phyloP scores from a whole-genome alignment of 495 filamentous ascomycete genomes.

The Talaromyces thailandensis region DNA sequence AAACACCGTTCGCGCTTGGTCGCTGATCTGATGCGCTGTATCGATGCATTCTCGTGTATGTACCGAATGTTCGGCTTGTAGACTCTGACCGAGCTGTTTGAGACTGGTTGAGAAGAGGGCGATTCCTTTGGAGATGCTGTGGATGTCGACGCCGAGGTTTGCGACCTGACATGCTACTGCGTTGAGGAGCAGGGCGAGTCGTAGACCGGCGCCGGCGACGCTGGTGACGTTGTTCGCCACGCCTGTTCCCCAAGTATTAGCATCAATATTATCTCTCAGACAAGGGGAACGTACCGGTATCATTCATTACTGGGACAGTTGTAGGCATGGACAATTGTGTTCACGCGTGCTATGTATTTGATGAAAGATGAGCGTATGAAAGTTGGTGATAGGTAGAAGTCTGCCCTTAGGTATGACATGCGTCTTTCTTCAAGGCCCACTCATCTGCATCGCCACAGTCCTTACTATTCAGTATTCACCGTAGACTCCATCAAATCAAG shows the following conservation, averaged over 20 bases:
- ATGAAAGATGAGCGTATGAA: neutral
- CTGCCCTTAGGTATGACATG: neutral
- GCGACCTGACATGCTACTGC: conserved; percentile 34
- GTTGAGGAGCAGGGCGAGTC: conserved; percentile 35
- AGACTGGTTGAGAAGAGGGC: conserved; percentile 35
- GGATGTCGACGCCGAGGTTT: conserved; percentile 33
- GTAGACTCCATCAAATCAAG: neutral
- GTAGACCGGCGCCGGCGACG: conserved; percentile 33
- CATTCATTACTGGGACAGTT: conserved; percentile 1
- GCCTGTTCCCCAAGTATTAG: neutral
- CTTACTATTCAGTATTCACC: too few species aligned
- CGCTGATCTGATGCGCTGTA: conserved; percentile 31
- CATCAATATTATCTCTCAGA: neutral
- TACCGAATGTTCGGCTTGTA: conserved; percentile 20
- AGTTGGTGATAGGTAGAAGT: neutral
- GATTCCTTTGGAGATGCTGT: conserved; percentile 36
- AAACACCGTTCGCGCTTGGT: conserved; percentile 31
- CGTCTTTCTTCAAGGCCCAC: neutral
- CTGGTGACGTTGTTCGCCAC: conserved; percentile 16
- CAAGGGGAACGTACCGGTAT: neutral
- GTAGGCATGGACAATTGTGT: neutral
- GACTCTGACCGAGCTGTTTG: conserved; percentile 27
- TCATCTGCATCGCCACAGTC: neutral
- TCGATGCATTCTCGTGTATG: conserved; percentile 23
- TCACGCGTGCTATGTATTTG: neutral